Evolutionary conservation across 2,329 filamentous ascomycete genomes (phyloP).

Genomic region (Stemphylium beticola): DNA sequence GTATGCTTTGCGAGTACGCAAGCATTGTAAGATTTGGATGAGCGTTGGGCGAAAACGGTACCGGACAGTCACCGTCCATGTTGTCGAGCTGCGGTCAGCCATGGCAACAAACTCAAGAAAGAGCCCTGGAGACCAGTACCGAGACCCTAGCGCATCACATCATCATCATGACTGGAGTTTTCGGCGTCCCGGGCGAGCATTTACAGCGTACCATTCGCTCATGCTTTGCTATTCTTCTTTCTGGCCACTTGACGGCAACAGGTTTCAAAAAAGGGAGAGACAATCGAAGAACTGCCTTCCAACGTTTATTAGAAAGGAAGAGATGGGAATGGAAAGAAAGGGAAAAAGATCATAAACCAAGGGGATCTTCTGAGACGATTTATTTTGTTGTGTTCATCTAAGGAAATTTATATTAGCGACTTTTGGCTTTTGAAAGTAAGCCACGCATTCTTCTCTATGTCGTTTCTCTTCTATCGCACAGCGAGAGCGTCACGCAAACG

Average conservation of each 20-base stretch:
- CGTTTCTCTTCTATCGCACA: no score
- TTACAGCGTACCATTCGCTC: not conserved
- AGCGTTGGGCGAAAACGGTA: not conserved
- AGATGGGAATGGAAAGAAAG: not conserved
- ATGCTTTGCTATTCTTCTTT: not conserved
- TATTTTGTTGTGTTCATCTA: not conserved
- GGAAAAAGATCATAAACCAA: not conserved
- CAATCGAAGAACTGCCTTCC: not conserved
- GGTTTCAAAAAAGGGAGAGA: not conserved
- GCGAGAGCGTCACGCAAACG: no score
- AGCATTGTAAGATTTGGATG: constrained; percentile 9
- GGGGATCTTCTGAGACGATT: not conserved
- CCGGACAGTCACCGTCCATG: not conserved
- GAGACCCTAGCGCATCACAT: not conserved
- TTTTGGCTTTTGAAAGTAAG: not conserved
- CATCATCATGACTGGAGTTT: constrained; percentile 7
- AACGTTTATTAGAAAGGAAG: not conserved
- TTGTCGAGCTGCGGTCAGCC: not conserved
- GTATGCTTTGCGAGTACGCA: not conserved
- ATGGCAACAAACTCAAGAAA: not conserved
- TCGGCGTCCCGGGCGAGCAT: not conserved
- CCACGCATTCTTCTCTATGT: not conserved
- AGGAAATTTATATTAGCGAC: not conserved
- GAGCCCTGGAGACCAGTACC: not conserved
- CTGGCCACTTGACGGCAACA: not conserved